Evolutionary conservation across 2,329 filamentous ascomycete genomes (phyloP), one percentile per base, ranked within the genome.

Genomic region (Phoma sp.): DNA sequence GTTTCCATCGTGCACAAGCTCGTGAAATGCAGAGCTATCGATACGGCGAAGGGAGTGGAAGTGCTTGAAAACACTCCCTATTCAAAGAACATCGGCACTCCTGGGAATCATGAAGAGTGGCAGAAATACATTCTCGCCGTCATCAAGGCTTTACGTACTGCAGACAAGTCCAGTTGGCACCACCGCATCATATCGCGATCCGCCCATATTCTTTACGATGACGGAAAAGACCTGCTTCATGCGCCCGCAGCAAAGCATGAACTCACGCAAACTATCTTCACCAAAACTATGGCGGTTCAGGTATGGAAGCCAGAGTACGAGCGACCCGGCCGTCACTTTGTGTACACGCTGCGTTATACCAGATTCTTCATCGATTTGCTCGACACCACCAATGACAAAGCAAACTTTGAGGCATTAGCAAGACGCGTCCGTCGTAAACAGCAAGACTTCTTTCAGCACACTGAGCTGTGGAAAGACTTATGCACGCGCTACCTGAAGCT

Each of bases 261-360:
- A 49, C 84, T 96, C 11, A 93, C 91, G 44, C 83, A 86, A 47
- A 89, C 96, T 37, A 88, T 96, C 48, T 93, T 96, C 62, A 96
- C 93, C 35, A 96, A 96, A 77, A 96, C 91, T 0, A 96, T 96
- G 88, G 88, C 90, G 1, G 87, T 96, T 73, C 93, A 96, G 68
- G 91, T 97, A 4, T 97, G 93, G 93, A 93, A 93, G 64, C 95
- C 93, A 33, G 93, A 96, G 61, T 87, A 90, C 41, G 93, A 97
- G 71, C 81, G 88, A 22, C 81, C 91, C 0, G 93, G 93, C 0
- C 85, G 93, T 14, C 93, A 97, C 72, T 95, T 96, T 67, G 91
- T 96, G 33, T 97, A 95, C 71, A 96, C 91, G 0, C 87, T 90
- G 43, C 87, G 89, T 59, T 97, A 97, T 67, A 89, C 91, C 1